Conservation (phyloP, 805 yeast species). For the Danielia oregonensis region DNA sequence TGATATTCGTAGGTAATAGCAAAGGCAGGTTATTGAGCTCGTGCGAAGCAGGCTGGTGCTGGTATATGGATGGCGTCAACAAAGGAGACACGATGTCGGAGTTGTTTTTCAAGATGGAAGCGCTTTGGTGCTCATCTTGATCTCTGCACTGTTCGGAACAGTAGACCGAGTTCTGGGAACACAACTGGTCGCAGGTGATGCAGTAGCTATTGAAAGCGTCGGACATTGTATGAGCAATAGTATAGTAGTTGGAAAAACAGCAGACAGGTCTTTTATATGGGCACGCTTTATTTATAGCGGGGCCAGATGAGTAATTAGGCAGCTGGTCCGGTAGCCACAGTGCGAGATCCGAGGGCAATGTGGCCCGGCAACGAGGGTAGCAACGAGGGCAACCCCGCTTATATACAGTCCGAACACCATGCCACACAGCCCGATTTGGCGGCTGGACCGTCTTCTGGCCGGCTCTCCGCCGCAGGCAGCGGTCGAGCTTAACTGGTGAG, state of each 20-base stretch:
- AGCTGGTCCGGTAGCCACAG: background rate
- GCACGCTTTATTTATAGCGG: slow-evolving; percentile 13
- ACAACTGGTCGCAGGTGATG: slow-evolving; percentile 18
- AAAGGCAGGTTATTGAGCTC: slow-evolving; percentile 22
- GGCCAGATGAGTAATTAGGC: slow-evolving; percentile 12
- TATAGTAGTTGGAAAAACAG: slow-evolving; percentile 8
- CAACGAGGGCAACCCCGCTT: too few relatives aligned
- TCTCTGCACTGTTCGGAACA: slow-evolving; percentile 31
- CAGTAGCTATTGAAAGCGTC: slow-evolving; percentile 21
- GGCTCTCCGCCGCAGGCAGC: too few relatives aligned
- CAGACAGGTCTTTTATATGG: slow-evolving; percentile 1
- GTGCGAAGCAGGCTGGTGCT: slow-evolving; percentile 10
- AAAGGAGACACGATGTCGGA: slow-evolving; percentile 32
- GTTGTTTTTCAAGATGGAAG: slow-evolving; percentile 12
- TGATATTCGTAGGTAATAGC: slow-evolving; percentile 15
- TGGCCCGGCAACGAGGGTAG: slow-evolving; percentile 5
- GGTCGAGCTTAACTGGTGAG: too few relatives aligned
- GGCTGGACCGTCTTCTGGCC: too few relatives aligned
- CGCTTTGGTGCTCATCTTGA: slow-evolving; percentile 26
- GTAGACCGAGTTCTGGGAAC: slow-evolving; percentile 18
- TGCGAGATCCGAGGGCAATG: background rate
- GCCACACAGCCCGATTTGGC: too few relatives aligned
- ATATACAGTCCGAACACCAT: too few relatives aligned
- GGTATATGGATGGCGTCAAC: slow-evolving; percentile 34
- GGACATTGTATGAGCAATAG: slow-evolving; percentile 9